These are phyloP conservation scores for Hericium rajendrae DNA, from an alignment of 768 basidiomycete species.

Conservation along the genomic window DNA sequence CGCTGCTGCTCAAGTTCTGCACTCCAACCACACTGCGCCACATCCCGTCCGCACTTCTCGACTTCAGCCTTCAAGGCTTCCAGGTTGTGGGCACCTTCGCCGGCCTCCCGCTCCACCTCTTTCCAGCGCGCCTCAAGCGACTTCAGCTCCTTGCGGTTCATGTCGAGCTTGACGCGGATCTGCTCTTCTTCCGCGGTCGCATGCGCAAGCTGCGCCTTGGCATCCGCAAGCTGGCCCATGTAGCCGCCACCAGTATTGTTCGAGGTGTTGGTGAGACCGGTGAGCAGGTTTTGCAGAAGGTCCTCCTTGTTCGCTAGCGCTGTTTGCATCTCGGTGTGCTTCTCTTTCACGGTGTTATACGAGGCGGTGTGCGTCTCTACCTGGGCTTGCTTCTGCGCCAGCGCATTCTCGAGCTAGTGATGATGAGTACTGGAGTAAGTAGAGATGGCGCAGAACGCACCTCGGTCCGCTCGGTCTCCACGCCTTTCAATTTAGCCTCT, in stretches of 20 bases:
- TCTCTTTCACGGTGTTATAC: conserved; percentile 58
- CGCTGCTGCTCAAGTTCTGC: conserved; percentile 57
- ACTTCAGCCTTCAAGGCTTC: conserved; percentile 49
- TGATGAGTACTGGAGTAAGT: neutral
- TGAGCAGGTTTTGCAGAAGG: conserved; percentile 89
- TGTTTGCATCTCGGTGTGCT: conserved; percentile 49
- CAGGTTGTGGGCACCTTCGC: conserved; percentile 63
- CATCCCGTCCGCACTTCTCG: conserved; percentile 39
- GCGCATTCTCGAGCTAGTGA: conserved; percentile 45
- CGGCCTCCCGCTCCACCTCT: conserved; percentile 75
- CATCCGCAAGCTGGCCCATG: conserved; percentile 90
- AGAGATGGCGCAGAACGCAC: conserved; percentile 28
- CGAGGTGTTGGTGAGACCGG: conserved; percentile 69
- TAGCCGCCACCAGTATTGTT: conserved; percentile 82
- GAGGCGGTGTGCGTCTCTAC: conserved; percentile 44
- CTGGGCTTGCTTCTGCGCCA: conserved; percentile 50
- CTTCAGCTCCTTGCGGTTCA: conserved; percentile 73
- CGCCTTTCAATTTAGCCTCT: conserved; percentile 41
- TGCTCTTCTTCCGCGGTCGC: conserved; percentile 82
- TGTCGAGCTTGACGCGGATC: conserved; percentile 59
- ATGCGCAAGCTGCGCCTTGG: conserved; percentile 64
- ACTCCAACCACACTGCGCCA: conserved; percentile 67
- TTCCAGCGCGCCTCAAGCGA: conserved; percentile 72
- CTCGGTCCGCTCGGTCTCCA: conserved; percentile 49
- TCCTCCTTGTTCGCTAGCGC: conserved; percentile 73